These are phyloP conservation scores for Boletus edulis DNA, from an alignment of 768 basidiomycete genomes.

Conservation along the genomic window DNA sequence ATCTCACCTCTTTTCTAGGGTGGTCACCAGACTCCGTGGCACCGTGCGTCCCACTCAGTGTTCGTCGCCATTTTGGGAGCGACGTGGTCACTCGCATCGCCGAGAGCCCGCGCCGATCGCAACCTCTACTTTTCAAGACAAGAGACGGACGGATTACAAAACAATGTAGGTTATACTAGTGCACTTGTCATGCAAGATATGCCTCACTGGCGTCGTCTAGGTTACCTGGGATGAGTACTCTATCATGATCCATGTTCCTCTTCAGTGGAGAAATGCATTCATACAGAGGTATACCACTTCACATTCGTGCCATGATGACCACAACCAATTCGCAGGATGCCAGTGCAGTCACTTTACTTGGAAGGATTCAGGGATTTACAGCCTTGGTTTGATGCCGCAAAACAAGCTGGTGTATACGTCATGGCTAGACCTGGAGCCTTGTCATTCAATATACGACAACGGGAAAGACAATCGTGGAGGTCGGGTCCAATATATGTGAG, in stretches of 20 bases:
- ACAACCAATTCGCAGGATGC: conserved; percentile 21
- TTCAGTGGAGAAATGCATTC: conserved; percentile 64
- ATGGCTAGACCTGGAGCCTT: conserved; percentile 31
- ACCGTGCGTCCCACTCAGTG: neutral
- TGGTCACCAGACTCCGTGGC: neutral
- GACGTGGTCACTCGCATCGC: conserved; percentile 11
- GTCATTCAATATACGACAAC: conserved; percentile 45
- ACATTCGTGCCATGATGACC: neutral
- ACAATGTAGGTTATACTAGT: conserved; percentile 7
- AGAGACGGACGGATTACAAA: conserved; percentile 15
- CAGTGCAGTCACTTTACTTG: conserved; percentile 35
- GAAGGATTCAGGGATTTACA: conserved; percentile 43
- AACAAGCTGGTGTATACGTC: conserved; percentile 26
- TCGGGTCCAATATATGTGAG: conserved; percentile 43
- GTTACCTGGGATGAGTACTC: conserved; percentile 58
- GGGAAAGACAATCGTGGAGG: conserved; percentile 45
- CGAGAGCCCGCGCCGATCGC: conserved; percentile 2
- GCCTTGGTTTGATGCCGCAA: conserved; percentile 31
- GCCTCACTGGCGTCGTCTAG: neutral
- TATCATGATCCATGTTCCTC: conserved; percentile 53
- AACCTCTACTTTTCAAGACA: conserved; percentile 15
- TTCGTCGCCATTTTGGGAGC: conserved; percentile 5
- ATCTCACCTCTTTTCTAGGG: neutral
- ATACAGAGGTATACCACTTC: conserved; percentile 37
- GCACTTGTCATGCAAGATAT: neutral